Base-by-base conservation (phyloP, 1,284 basidiomycete species). In the Ustilago vetiveriae region DNA sequence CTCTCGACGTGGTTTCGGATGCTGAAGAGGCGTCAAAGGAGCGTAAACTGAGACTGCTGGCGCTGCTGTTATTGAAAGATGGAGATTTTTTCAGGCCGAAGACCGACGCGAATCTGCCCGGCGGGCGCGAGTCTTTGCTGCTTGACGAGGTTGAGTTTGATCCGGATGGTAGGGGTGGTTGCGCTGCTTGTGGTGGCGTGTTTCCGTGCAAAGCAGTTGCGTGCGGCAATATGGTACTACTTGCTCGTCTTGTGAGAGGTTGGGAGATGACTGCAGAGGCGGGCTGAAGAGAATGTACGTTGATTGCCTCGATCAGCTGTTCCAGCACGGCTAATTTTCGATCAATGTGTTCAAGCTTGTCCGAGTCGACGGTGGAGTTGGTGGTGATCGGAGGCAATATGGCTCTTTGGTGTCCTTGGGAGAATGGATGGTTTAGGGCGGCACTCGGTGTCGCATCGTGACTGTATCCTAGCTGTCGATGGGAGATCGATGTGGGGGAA, bases 321-420 rank as follows among this genome's bases (percentile, higher is more conserved):
- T 69, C 50, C 14, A 69, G 44, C 14, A 52, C 59, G 13, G 63
- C 54, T 16, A 69, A 40, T 35, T 64, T 69, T 17, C 52, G 50
- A 6, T 63, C 52, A 35, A 66, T 43, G 11, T 58, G 51, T 21
- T 66, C 56, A 27, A 59, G 36, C 29, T 43, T 59, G 38, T 50
- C 32, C n/a, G 47, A 21, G n/a, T 50, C 52, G n/a, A 36, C 41
- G 5, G 32, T 49, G 10, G 38, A 43, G 8, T 23, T 52, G 3
- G 57, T 37, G 13, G 57, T 19, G 36, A 37, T n/a, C n/a, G n/a
- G n/a, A n/a, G n/a, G n/a, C n/a, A n/a, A n/a, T n/a, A n/a, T n/a
- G n/a, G n/a, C n/a, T n/a, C n/a, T n/a, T n/a, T n/a, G n/a, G 57
- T 44, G n/a, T 40, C 42, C 8, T 16, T 50, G 22, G n/a, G 35